phyloP scores from a whole-genome alignment of 73 alveolate species.

The Loxodes magnus region DNA sequence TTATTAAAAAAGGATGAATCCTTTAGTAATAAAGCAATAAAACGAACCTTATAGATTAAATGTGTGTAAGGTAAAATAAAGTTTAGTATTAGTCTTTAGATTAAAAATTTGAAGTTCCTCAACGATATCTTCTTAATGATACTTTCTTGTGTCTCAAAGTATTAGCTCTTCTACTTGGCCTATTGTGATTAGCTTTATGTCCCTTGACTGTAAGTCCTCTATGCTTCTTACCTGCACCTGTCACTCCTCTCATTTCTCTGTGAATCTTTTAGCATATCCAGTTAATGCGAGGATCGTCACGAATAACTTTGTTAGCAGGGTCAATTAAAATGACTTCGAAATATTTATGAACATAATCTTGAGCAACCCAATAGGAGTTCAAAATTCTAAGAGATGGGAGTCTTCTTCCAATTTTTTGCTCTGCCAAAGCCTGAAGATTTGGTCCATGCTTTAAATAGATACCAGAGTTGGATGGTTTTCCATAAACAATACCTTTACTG shows the following conservation, averaged over 20 bases:
- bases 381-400: constrained; percentile 88
- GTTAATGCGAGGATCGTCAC: constrained; percentile 97
- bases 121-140: constrained; percentile 94
- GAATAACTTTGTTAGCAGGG: constrained; percentile 96
- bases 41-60: too few species aligned
- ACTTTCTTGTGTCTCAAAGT: constrained; percentile 82
- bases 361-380: constrained; percentile 99
- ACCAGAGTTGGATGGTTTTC: constrained; percentile 99
- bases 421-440: constrained; percentile 96
- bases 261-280: constrained; percentile 98
- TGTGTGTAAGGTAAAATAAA: too few species aligned
- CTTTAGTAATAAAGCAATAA: too few species aligned
- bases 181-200: constrained; percentile 70
- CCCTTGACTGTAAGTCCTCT: constrained; percentile 98
- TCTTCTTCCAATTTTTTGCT: constrained; percentile 94
- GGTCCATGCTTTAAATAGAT: constrained; percentile 86
- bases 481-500: constrained; percentile 91
- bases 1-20: too few species aligned
- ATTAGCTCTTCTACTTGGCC: constrained; percentile 89
- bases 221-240: constrained; percentile 78
- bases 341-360: constrained; percentile 97
- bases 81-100: too few species aligned
- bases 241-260: constrained; percentile 81
- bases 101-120: too few species aligned
- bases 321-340: constrained; percentile 97